These are phyloP conservation scores for Draba incana DNA, from an alignment of 345 rosid genomes.

Conservation along the genomic window DNA sequence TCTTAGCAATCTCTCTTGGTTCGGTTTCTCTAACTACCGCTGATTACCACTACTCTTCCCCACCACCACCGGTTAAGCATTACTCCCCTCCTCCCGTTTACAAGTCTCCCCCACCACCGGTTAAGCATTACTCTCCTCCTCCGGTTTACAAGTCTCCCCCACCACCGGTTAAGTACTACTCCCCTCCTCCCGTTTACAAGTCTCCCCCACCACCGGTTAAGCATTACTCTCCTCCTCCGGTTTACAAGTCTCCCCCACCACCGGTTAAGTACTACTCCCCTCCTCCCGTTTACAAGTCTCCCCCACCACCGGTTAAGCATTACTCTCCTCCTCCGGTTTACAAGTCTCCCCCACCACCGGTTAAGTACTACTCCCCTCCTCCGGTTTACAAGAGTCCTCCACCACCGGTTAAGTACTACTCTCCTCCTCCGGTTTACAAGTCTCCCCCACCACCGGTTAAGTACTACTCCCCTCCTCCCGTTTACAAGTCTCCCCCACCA, in stretches of 20 bases:
- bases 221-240: slow-evolving; percentile 1
- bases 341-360: slow-evolving; percentile 40
- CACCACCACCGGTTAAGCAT: slow-evolving; percentile 9
- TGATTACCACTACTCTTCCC: slow-evolving; percentile 46
- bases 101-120: not conserved
- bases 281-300: slow-evolving; percentile 21
- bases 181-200: slow-evolving; percentile 24
- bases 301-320: too few relatives aligned
- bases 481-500: slow-evolving; percentile 23
- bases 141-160: slow-evolving; percentile 39
- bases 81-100: slow-evolving; percentile 20
- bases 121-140: slow-evolving; percentile 12
- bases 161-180: slow-evolving; percentile 32
- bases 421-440: slow-evolving; percentile 14
- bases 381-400: slow-evolving; percentile 28
- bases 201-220: slow-evolving; percentile 26
- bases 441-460: slow-evolving; percentile 18
- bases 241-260: slow-evolving; percentile 16
- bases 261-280: not conserved
- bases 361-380: slow-evolving; percentile 27
- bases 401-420: slow-evolving; percentile 1
- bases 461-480: slow-evolving; percentile 25
- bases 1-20: slow-evolving; percentile 50
- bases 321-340: slow-evolving; percentile 30
- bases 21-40: slow-evolving; percentile 52